These are phyloP conservation scores for Daphne laureola DNA, from an alignment of 441 rosid genomes.

Conservation along the genomic window DNA sequence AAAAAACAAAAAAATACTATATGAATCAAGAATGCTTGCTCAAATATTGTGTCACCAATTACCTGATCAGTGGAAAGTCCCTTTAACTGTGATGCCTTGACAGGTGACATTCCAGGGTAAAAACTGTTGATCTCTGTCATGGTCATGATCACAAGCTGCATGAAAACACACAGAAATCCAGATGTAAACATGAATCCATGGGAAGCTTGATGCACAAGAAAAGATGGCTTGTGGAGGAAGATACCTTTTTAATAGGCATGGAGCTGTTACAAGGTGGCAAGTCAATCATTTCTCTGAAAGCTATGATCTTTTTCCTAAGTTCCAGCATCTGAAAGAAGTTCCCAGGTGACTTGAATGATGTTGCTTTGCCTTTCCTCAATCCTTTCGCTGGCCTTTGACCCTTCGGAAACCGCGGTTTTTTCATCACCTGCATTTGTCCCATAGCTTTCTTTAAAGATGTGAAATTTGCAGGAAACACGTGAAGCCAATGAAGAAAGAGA, in stretches of 20 bases:
- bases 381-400: slow-evolving; percentile 22
- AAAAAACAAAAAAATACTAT: no score
- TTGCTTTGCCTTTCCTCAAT: slow-evolving; percentile 24
- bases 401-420: background rate
- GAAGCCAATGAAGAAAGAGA: slow-evolving; percentile 35
- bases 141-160: slow-evolving; percentile 60
- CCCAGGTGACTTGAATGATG: slow-evolving; percentile 23
- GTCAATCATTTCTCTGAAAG: slow-evolving; percentile 67
- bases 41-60: slow-evolving; percentile 6
- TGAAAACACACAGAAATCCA: slow-evolving; percentile 12
- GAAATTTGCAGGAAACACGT: no score
- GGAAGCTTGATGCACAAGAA: background rate
- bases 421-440: no score
- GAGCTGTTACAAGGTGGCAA: slow-evolving; percentile 49
- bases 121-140: slow-evolving; percentile 59
- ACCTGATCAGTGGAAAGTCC: slow-evolving; percentile 43
- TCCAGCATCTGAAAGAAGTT: slow-evolving; percentile 56
- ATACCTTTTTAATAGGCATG: slow-evolving; percentile 47
- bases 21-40: background rate
- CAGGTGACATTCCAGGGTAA: slow-evolving; percentile 53
- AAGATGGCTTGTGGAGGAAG: no score
- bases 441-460: no score
- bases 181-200: background rate
- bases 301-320: slow-evolving; percentile 54
- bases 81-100: slow-evolving; percentile 32